These are phyloP conservation scores for Ailanthus altissimus DNA, from an alignment of 345 rosid species.

Conservation along the genomic window DNA sequence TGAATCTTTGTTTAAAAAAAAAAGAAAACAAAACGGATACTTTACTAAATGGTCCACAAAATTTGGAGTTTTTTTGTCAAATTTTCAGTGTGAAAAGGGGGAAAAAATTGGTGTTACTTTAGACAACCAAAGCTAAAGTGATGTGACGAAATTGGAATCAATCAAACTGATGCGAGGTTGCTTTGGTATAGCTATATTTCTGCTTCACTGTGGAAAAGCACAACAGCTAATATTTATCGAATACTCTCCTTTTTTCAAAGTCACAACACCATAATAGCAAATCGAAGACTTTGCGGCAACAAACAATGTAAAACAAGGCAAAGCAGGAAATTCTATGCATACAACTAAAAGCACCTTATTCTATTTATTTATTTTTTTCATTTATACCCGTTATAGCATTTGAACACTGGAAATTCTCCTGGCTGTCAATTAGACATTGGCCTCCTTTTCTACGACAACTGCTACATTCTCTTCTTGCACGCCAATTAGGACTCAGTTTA, in stretches of 20 bases:
- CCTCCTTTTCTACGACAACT: slow-evolving; percentile 16
- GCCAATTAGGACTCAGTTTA: background rate
- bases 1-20: too few relatives aligned
- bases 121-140: background rate
- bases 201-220: too few relatives aligned
- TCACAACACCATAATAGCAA: background rate
- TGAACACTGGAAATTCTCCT: background rate
- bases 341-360: background rate
- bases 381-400: background rate
- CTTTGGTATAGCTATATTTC: too few relatives aligned
- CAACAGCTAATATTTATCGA: too few relatives aligned
- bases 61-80: background rate
- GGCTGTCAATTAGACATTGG: background rate
- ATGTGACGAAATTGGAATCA: background rate
- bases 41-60: background rate
- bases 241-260: too few relatives aligned
- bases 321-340: background rate
- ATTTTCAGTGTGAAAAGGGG: background rate
- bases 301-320: too few relatives aligned
- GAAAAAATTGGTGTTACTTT: background rate
- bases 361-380: too few relatives aligned
- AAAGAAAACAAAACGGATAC: background rate
- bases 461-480: background rate
- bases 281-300: background rate
- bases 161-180: too few relatives aligned